These are phyloP conservation scores for Symbiotaphrina buchneri DNA, from an alignment of 495 filamentous ascomycete species.

Conservation along the genomic window DNA sequence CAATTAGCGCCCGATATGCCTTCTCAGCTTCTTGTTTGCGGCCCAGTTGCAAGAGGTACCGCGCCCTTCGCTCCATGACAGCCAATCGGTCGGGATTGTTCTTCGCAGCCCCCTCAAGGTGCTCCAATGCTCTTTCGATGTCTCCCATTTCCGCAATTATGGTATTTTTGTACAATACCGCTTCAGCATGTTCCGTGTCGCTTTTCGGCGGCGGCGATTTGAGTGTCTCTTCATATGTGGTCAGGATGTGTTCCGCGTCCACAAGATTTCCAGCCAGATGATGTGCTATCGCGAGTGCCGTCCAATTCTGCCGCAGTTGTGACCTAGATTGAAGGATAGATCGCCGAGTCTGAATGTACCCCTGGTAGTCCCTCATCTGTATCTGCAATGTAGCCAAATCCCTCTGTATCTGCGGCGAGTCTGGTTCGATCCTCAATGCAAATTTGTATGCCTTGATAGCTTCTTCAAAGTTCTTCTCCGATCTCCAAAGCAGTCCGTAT, in stretches of 20 bases:
- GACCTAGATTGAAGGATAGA: conserved; percentile 69
- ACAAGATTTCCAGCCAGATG: conserved; percentile 67
- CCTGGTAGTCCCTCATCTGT: conserved; percentile 90
- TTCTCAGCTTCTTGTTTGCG: conserved; percentile 60
- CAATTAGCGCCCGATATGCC: conserved; percentile 59
- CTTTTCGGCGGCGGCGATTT: conserved; percentile 48
- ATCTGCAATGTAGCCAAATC: conserved; percentile 84
- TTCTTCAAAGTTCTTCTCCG: conserved; percentile 92
- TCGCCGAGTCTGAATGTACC: conserved; percentile 70
- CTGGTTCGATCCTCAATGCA: conserved; percentile 76
- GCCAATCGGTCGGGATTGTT: conserved; percentile 63
- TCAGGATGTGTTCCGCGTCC: conserved; percentile 77
- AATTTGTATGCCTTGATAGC: conserved; percentile 98
- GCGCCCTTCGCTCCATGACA: conserved; percentile 73
- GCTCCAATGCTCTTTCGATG: conserved; percentile 57
- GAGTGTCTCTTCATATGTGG: conserved; percentile 79
- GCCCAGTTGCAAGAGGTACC: conserved; percentile 61
- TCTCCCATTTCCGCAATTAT: conserved; percentile 82
- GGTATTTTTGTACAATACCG: conserved; percentile 81
- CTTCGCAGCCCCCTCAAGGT: conserved; percentile 58
- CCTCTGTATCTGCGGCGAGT: conserved; percentile 79
- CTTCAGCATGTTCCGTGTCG: conserved; percentile 91
- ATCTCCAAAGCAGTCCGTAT: conserved; percentile 83
- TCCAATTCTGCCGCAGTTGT: conserved; percentile 77
- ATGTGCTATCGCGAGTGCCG: conserved; percentile 76